These are phyloP conservation scores for Cantharellus anzutake DNA, from an alignment of 768 basidiomycete species.

Conservation along the genomic window DNA sequence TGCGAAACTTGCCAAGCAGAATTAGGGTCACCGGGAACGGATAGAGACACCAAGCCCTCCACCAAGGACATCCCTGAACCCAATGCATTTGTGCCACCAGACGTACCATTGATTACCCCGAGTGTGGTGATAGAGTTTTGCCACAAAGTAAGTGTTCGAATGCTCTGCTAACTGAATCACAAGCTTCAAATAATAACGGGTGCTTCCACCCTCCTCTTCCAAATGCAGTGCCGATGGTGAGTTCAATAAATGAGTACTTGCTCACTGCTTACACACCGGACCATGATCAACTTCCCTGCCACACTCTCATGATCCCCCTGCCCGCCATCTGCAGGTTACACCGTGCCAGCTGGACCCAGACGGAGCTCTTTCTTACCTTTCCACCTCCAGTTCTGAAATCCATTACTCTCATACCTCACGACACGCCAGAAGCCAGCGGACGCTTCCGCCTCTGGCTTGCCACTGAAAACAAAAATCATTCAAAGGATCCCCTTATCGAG, in stretches of 20 bases:
- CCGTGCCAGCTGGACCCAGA: conserved; percentile 84
- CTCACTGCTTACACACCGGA: neutral
- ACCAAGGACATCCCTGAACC: too few species aligned
- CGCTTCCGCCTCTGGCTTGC: conserved; percentile 79
- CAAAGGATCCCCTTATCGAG: conserved; percentile 15
- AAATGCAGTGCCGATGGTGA: conserved; percentile 59
- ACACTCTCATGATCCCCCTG: conserved; percentile 1
- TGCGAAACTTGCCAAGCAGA: too few species aligned
- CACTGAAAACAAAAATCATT: conserved; percentile 10
- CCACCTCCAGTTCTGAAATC: conserved; percentile 51
- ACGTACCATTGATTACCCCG: conserved; percentile 16
- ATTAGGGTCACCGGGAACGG: too few species aligned
- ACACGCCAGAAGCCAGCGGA: conserved; percentile 66
- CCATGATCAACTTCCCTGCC: conserved; percentile 1
- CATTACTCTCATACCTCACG: conserved; percentile 56
- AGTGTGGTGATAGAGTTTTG: conserved; percentile 82
- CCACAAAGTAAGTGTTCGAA: conserved; percentile 44
- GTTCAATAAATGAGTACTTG: conserved; percentile 10
- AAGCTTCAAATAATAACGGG: neutral
- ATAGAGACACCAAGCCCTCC: too few species aligned
- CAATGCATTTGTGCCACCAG: too few species aligned
- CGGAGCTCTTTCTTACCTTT: conserved; percentile 82
- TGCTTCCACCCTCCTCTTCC: too few species aligned
- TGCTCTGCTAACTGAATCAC: neutral
- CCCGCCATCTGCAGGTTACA: conserved; percentile 44